Evolutionary conservation across 2,329 filamentous ascomycete species (phyloP).

Genomic region (Geosmithia flava): DNA sequence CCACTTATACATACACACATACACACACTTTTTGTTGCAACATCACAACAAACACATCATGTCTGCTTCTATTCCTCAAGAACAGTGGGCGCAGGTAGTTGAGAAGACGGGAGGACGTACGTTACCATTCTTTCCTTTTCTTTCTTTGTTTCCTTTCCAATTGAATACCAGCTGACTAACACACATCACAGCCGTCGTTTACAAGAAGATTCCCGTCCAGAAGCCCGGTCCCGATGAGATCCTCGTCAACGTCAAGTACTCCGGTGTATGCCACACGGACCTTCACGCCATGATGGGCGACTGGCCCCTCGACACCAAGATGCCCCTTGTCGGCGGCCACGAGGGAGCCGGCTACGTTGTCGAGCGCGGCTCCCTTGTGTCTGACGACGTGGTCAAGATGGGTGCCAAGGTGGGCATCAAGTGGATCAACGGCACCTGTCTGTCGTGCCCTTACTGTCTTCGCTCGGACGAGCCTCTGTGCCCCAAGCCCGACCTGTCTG

Average conservation of each 20-base stretch:
- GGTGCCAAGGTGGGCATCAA: conserved; percentile 84
- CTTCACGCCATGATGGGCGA: conserved; percentile 71
- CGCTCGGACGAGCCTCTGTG: conserved; percentile 75
- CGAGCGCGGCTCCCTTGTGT: conserved; percentile 62
- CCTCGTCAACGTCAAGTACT: conserved; percentile 82
- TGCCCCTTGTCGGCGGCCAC: conserved; percentile 75
- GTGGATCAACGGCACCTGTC: conserved; percentile 84
- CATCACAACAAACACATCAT: conserved; percentile 8
- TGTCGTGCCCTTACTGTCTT: conserved; percentile 74
- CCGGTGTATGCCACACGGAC: conserved; percentile 85
- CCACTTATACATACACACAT: neutral
- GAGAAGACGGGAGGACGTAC: conserved; percentile 65
- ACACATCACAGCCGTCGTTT: conserved; percentile 40
- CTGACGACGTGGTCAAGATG: conserved; percentile 52
- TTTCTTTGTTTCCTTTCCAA: neutral
- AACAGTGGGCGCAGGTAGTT: conserved; percentile 87
- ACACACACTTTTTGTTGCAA: neutral
- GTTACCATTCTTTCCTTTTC: conserved; percentile 12
- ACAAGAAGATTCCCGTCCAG: conserved; percentile 72
- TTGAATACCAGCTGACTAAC: neutral
- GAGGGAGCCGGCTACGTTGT: conserved; percentile 76
- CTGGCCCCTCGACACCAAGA: conserved; percentile 75
- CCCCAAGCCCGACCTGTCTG: conserved; percentile 60
- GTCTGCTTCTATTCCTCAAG: conserved; percentile 50
- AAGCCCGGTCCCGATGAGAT: conserved; percentile 82